Base-by-base conservation (phyloP, 192 early-diverging fungal genomes). In the Cetraspora pellucida region DNA sequence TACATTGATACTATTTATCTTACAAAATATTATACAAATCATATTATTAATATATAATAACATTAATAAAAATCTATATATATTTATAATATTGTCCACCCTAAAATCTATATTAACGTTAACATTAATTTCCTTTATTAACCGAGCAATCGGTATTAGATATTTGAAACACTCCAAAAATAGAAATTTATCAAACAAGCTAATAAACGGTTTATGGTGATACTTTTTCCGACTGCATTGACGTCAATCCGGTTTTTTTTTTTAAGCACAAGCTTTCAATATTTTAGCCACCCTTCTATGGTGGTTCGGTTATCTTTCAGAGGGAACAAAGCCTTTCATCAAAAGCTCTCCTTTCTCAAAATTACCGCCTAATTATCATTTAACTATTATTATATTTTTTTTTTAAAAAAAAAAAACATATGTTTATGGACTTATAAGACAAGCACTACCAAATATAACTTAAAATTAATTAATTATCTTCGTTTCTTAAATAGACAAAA, bases 301-400 rank as follows among this genome's bases (percentile, higher is more conserved):
- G 61, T 64, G 61, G 27, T 64, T 64, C 31, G 61, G 61, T 43
- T 64, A n/a, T 64, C 50, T 63, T 63, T 64, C 28, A 64, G 37
- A 64, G 61, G 61, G 61, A 64, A 64, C 28, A 25, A 64, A 64
- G 31, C 17, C 6, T 37, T 37, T 30, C 17, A 19, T 37, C 31
- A 30, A 19, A 37, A 28, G 28, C 30, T 64, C 31, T 64, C 61
- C 28, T 64, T 64, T 9, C 19, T 37, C 28, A 19, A 27, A 19
- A 64, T 9, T 64, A 37, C 14, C 25, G 23, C 31, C 31, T 30
- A 19, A 31, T 28, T 64, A 31, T 28, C 19, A 63, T 28, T 30
- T 63, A 30, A 63, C 30, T 28, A 30, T 30, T 25, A 43, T 64
- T 64, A 8, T 17, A 28, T 43, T n/a, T 37, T 37, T n/a, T 54